A percentile compares a stretch with the other conserved stretches of the same genome.
phyloP scores from a whole-genome alignment of 805 yeast species.

The Groenewaldozyma salmanticensis region DNA sequence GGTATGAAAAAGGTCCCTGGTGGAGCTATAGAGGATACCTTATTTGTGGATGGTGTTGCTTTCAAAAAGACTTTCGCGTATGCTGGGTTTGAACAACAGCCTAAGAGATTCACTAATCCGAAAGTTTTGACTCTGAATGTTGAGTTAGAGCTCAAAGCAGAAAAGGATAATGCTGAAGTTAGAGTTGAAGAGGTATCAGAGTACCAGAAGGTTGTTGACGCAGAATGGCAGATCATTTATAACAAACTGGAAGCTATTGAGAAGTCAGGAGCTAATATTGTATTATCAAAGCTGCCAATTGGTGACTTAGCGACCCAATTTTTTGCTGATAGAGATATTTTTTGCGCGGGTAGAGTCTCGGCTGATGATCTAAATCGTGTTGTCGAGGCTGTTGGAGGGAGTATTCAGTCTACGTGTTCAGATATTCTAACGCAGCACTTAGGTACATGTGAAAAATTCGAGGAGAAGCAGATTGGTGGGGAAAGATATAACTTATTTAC shows the following conservation, averaged over 20 bases:
- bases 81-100: slow-evolving; percentile 99
- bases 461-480: slow-evolving; percentile 92
- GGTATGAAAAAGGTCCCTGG: slow-evolving; percentile 95
- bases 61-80: slow-evolving; percentile 95
- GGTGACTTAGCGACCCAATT: slow-evolving; percentile 99
- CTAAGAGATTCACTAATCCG: slow-evolving; percentile 72
- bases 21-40: slow-evolving; percentile 91
- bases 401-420: slow-evolving; percentile 57
- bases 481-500: slow-evolving; percentile 89
- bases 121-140: slow-evolving; percentile 78
- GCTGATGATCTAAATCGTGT: slow-evolving; percentile 88
- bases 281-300: slow-evolving; percentile 87
- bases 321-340: slow-evolving; percentile 91
- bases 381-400: slow-evolving; percentile 87
- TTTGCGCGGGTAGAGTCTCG: slow-evolving; percentile 95
- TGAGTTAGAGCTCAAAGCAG: slow-evolving; percentile 94
- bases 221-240: slow-evolving; percentile 95
- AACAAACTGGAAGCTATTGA: slow-evolving; percentile 77
- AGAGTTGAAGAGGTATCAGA: slow-evolving; percentile 88
- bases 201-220: slow-evolving; percentile 94
- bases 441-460: slow-evolving; percentile 78
- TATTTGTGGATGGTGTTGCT: slow-evolving; percentile 88
- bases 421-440: slow-evolving; percentile 61
- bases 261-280: slow-evolving; percentile 82
- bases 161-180: slow-evolving; percentile 97